phyloP scores from a whole-genome alignment of 2,329 filamentous ascomycete genomes.

The Pochonia chlamydosporia region DNA sequence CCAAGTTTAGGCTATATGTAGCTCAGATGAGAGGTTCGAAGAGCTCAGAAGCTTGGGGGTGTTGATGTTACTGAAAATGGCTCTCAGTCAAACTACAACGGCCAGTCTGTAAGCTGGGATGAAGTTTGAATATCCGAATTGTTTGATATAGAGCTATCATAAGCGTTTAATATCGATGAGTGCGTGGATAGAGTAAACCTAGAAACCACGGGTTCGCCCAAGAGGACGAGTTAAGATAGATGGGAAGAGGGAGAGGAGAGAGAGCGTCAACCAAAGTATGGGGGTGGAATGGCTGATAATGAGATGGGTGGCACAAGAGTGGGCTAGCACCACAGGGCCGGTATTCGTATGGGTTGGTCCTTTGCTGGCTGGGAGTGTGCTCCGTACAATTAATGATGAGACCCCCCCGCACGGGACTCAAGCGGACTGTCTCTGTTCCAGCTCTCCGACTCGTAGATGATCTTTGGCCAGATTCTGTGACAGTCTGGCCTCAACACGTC shows the following conservation, averaged over 20 bases:
- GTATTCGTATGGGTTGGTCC: conserved; percentile 10
- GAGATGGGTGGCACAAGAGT: conserved; percentile 5
- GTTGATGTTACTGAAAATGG: not conserved
- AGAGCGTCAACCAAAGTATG: not conserved
- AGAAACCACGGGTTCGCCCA: not conserved
- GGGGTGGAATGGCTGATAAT: conserved; percentile 6
- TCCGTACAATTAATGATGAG: conserved; percentile 3
- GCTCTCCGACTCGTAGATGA: conserved; percentile 15
- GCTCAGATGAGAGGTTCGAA: conserved; percentile 1
- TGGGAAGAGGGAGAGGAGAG: not conserved
- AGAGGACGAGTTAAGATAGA: not conserved
- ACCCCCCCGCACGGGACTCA: conserved; percentile 12
- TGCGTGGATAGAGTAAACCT: not conserved
- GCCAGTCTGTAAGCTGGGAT: not conserved
- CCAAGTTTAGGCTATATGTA: conserved; percentile 5
- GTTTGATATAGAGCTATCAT: not conserved
- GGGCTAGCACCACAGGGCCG: conserved; percentile 8
- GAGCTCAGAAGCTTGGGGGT: not conserved
- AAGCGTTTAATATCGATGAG: not conserved
- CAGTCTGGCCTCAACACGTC: not conserved
- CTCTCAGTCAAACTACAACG: not conserved
- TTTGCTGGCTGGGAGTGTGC: conserved; percentile 8
- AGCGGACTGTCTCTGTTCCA: conserved; percentile 16
- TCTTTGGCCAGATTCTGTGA: too few relatives aligned
- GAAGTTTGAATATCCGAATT: not conserved